Evolutionary conservation across 202 grass and related monocot species (phyloP).

Genomic region (Zizania palustris): DNA sequence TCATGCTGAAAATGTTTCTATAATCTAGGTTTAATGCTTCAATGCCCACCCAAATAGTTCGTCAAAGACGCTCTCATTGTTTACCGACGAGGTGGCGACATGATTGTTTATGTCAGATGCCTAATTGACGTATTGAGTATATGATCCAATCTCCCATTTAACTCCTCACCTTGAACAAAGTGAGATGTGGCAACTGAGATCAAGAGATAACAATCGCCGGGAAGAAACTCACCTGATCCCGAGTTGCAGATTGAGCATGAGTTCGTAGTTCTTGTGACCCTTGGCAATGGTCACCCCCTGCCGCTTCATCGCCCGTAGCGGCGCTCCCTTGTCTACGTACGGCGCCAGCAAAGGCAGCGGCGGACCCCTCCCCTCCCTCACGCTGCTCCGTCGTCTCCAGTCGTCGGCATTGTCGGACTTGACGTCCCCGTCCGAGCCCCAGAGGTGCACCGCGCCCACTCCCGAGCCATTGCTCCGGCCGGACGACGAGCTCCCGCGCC

Average conservation of each 20-base stretch:
- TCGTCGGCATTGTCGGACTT: conserved; percentile 58
- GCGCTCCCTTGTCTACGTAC: conserved; percentile 36
- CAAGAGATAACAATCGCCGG: neutral
- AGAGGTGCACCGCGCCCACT: conserved; percentile 47
- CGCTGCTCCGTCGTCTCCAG: conserved; percentile 48
- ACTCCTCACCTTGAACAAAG: neutral
- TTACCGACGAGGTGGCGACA: neutral
- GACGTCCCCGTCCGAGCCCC: conserved; percentile 72
- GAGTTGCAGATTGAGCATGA: conserved; percentile 97
- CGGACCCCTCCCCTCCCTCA: conserved; percentile 52
- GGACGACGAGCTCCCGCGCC: conserved; percentile 51
- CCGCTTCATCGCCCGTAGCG: conserved; percentile 43
- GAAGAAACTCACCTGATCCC: conserved; percentile 73
- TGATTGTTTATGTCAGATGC: neutral
- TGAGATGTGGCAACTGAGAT: conserved; percentile 11
- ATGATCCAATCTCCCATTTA: neutral
- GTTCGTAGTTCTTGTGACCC: conserved; percentile 94
- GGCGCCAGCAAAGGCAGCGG: conserved; percentile 17
- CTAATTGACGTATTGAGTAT: conserved; percentile 4
- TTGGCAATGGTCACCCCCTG: conserved; percentile 82
- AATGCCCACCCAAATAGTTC: neutral
- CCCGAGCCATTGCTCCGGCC: conserved; percentile 44
- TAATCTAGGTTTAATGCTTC: neutral
- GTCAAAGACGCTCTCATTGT: neutral
- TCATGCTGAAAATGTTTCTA: neutral